Percentiles rank a stretch among this genome's conserved stretches.
These are phyloP conservation scores for Epichloe festucae DNA, from an alignment of 2,329 filamentous ascomycete genomes.

Conservation along the genomic window DNA sequence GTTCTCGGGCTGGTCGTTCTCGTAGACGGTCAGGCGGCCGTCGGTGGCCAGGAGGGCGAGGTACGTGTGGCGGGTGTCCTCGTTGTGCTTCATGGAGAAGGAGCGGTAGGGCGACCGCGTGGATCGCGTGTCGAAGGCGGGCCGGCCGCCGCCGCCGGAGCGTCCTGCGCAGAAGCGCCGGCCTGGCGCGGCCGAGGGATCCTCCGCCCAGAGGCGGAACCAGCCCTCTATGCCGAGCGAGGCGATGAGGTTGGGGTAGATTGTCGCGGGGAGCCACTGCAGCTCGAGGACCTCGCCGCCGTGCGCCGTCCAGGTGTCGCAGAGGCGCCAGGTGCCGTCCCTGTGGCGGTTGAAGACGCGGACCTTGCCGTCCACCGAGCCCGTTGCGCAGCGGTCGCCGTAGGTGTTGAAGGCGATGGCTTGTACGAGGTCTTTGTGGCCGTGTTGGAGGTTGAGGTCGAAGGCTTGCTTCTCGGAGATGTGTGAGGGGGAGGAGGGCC, in stretches of 20 bases:
- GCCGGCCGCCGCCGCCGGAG: slow-evolving; percentile 29
- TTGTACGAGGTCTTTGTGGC: slow-evolving; percentile 69
- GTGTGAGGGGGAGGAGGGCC: slow-evolving; percentile 18
- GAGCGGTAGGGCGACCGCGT: slow-evolving; percentile 57
- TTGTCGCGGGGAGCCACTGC: slow-evolving; percentile 84
- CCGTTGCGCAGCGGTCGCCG: slow-evolving; percentile 81
- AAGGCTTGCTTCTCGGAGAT: slow-evolving; percentile 35
- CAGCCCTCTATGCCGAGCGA: slow-evolving; percentile 82
- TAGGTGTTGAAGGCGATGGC: slow-evolving; percentile 85
- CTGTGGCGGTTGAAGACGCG: slow-evolving; percentile 81
- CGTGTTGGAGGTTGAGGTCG: slow-evolving; percentile 54
- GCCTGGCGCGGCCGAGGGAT: slow-evolving; percentile 66
- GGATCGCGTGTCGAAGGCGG: slow-evolving; percentile 43
- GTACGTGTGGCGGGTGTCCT: slow-evolving; percentile 69
- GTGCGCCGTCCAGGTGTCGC: slow-evolving; percentile 83
- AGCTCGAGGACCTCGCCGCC: slow-evolving; percentile 86
- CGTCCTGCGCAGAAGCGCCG: slow-evolving; percentile 63
- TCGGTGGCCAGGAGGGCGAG: slow-evolving; percentile 76
- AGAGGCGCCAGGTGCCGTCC: slow-evolving; percentile 63
- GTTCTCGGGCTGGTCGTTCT: slow-evolving; percentile 75
- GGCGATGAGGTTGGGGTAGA: slow-evolving; percentile 73
- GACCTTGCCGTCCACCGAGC: slow-evolving; percentile 83
- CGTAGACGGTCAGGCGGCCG: slow-evolving; percentile 66
- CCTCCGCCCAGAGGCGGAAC: slow-evolving; percentile 88
- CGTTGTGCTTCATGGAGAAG: slow-evolving; percentile 72